A percentile compares a stretch with the other conserved stretches of the same genome.
Conservation (phyloP, 83 land plant species). For the Thuja plicata region DNA sequence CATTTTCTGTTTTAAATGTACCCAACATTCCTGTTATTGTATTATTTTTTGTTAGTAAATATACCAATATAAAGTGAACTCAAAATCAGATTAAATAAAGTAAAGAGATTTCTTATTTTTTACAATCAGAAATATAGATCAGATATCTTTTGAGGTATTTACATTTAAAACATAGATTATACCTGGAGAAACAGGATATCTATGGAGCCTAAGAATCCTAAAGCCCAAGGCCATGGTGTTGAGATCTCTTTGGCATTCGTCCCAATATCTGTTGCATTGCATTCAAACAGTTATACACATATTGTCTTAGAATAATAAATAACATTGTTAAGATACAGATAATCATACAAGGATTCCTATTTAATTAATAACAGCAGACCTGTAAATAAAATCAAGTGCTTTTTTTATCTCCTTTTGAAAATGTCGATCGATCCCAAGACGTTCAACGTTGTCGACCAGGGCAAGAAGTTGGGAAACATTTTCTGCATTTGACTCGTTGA, state of each 20-base stretch:
- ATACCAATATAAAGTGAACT: not conserved
- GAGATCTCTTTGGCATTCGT: not conserved
- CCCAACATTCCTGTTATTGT: no score
- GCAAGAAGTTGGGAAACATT: conserved; percentile 25
- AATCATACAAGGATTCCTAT: no score
- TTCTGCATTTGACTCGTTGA: not conserved
- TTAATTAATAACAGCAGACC: not conserved
- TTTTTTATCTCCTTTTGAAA: conserved; percentile 29
- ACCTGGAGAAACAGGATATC: not conserved
- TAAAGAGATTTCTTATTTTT: no score
- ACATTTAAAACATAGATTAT: no score
- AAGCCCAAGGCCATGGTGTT: not conserved
- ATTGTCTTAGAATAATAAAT: not conserved
- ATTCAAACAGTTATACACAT: not conserved
- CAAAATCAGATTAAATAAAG: no score
- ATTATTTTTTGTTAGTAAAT: no score
- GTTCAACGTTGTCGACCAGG: conserved; percentile 31
- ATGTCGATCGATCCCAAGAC: conserved; percentile 35
- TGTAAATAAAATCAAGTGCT: conserved; percentile 31
- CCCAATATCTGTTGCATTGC: not conserved
- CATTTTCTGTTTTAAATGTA: not conserved
- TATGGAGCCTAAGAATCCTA: not conserved
- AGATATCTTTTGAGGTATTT: no score
- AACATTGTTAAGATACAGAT: not conserved
- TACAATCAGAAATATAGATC: no score